Percentiles rank a stretch among this genome's conserved stretches.
phyloP scores from a whole-genome alignment of 108 stramenopile species.

The Aureococcus anophagefferens region DNA sequence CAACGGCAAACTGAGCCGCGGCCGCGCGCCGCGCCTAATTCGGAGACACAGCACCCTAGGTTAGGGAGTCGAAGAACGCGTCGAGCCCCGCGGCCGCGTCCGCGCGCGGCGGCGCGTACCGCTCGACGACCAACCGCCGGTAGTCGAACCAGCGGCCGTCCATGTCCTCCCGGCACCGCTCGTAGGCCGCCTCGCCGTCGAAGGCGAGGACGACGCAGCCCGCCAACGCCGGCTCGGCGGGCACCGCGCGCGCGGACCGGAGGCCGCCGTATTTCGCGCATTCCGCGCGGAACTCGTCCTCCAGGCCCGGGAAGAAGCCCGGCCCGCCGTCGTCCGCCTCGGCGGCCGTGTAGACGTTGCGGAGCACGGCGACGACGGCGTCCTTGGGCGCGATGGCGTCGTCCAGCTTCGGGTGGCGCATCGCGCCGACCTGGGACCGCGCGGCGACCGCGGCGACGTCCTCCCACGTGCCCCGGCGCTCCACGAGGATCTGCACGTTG shows the following conservation, averaged over 20 bases:
- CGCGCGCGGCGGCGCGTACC: neutral
- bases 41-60: too few species aligned
- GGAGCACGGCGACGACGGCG: neutral
- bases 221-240: neutral
- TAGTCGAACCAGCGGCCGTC: conserved; percentile 1
- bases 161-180: neutral
- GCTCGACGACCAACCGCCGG: neutral
- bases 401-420: too few species aligned
- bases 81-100: too few species aligned
- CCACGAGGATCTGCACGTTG: neutral
- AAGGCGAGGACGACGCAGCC: neutral
- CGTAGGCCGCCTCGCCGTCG: neutral
- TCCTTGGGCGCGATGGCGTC: neutral
- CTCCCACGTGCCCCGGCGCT: neutral
- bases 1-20: too few species aligned
- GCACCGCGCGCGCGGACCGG: neutral
- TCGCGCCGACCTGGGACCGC: too few species aligned
- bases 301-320: neutral
- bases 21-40: too few species aligned
- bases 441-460: neutral
- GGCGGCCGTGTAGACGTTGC: neutral
- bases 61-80: too few species aligned
- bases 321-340: neutral
- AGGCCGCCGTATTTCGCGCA: neutral
- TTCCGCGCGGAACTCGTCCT: neutral